Percentiles rank a stretch among this genome's conserved stretches.
phyloP scores from a whole-genome alignment of 495 filamentous ascomycete species.

The Penicillium lagena region DNA sequence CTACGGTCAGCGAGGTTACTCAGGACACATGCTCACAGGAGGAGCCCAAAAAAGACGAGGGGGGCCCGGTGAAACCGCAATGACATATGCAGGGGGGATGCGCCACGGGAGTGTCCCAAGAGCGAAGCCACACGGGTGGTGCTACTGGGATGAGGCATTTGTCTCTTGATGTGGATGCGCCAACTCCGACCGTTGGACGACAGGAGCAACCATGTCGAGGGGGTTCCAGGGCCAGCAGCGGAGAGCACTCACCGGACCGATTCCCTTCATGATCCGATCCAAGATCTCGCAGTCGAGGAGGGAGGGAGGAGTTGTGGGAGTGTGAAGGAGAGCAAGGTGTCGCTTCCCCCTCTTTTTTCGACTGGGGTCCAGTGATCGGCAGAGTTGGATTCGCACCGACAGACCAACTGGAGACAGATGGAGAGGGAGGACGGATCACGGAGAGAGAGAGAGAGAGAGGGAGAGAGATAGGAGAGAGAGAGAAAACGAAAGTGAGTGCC shows the following conservation, averaged over 20 bases:
- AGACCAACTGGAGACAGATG: no score
- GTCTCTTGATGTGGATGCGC: no score
- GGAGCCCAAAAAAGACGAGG: constrained; percentile 14
- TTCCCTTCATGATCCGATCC: no score
- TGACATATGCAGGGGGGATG: constrained; percentile 18
- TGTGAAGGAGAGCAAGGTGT: not conserved
- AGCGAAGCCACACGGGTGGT: not conserved
- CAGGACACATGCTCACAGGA: not conserved
- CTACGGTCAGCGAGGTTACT: constrained; percentile 11
- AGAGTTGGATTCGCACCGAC: no score
- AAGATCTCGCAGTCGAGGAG: no score
- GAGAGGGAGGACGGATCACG: not conserved
- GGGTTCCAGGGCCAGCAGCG: no score
- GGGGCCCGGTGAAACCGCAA: constrained; percentile 10
- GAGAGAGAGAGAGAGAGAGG: not conserved
- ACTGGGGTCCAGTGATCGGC: no score
- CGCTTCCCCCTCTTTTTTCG: no score
- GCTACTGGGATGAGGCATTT: no score
- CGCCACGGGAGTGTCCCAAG: constrained; percentile 3
- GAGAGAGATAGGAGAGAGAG: constrained; percentile 1
- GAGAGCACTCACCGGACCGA: not conserved
- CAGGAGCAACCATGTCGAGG: no score
- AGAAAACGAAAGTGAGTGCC: not conserved
- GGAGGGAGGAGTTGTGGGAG: not conserved
- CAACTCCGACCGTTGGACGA: no score